Conservation (phyloP, 768 basidiomycete species). For the Zangia roseola region DNA sequence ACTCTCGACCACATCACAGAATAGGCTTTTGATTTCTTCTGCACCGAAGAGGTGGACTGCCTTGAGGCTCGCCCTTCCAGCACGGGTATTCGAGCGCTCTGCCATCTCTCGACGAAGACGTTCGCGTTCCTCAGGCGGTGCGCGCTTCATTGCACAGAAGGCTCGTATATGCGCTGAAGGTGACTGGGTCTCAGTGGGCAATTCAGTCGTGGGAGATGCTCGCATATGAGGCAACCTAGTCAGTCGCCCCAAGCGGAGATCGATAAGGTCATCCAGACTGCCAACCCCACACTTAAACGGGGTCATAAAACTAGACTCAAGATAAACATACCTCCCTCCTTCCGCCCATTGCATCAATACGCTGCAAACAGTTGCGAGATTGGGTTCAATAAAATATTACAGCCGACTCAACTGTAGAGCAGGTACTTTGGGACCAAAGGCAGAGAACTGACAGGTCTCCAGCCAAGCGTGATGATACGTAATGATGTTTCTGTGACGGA, state of each 20-base stretch:
- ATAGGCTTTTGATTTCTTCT: conserved; percentile 79
- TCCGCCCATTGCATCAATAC: conserved; percentile 95
- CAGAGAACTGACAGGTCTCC: conserved; percentile 80
- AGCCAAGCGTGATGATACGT: conserved; percentile 97
- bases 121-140: conserved; percentile 62
- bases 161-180: conserved; percentile 74
- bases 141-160: conserved; percentile 67
- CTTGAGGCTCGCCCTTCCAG: conserved; percentile 46
- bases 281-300: not conserved
- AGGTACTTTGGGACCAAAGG: conserved; percentile 85
- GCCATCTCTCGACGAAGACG: conserved; percentile 55
- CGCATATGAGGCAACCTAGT: conserved; percentile 44
- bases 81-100: conserved; percentile 24
- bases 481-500: conserved; percentile 91
- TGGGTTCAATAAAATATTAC: not conserved
- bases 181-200: conserved; percentile 43
- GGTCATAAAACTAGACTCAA: not conserved
- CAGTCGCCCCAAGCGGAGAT: conserved; percentile 67
- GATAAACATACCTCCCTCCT: conserved; percentile 57
- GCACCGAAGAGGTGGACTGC: conserved; percentile 84
- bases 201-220: conserved; percentile 22
- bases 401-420: conserved; percentile 69
- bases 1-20: conserved; percentile 84
- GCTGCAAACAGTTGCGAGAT: conserved; percentile 36
- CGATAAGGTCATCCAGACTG: conserved; percentile 84